phyloP scores from a whole-genome alignment of 768 basidiomycete genomes.

The Pleurotus eryngii region DNA sequence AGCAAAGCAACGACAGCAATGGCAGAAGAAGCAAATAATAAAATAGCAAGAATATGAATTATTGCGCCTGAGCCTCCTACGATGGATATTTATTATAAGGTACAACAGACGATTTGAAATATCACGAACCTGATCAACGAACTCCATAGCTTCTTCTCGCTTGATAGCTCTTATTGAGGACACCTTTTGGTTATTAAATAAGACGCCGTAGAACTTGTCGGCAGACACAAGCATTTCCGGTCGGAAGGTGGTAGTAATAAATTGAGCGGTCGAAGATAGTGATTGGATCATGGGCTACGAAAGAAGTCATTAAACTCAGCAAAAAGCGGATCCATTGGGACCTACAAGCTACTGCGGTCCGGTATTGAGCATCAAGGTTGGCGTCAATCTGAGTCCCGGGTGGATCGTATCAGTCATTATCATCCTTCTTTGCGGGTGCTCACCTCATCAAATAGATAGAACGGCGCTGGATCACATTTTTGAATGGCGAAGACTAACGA shows the following conservation, averaged over 20 bases:
- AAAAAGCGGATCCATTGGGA: neutral
- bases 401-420: too few species aligned
- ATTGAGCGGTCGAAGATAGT: slow-evolving; percentile 83
- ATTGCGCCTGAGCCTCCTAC: slow-evolving; percentile 21
- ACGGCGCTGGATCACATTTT: slow-evolving; percentile 98
- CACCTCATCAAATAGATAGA: slow-evolving; percentile 98
- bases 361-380: slow-evolving; percentile 95
- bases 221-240: slow-evolving; percentile 96
- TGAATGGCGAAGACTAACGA: slow-evolving; percentile 91
- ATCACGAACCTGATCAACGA: slow-evolving; percentile 77
- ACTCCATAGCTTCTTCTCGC: slow-evolving; percentile 88
- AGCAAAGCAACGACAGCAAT: neutral
- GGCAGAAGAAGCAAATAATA: neutral
- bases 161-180: slow-evolving; percentile 85
- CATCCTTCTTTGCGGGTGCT: neutral
- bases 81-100: neutral
- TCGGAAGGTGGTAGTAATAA: slow-evolving; percentile 97
- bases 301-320: neutral
- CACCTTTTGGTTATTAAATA: slow-evolving; percentile 95
- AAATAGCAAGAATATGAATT: neutral
- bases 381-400: slow-evolving; percentile 74
- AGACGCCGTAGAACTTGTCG: slow-evolving; percentile 95
- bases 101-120: neutral
- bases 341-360: slow-evolving; percentile 93
- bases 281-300: slow-evolving; percentile 87